Base-by-base conservation (phyloP, 2,329 filamentous ascomycete genomes). In the Aspergillus vadensis region DNA sequence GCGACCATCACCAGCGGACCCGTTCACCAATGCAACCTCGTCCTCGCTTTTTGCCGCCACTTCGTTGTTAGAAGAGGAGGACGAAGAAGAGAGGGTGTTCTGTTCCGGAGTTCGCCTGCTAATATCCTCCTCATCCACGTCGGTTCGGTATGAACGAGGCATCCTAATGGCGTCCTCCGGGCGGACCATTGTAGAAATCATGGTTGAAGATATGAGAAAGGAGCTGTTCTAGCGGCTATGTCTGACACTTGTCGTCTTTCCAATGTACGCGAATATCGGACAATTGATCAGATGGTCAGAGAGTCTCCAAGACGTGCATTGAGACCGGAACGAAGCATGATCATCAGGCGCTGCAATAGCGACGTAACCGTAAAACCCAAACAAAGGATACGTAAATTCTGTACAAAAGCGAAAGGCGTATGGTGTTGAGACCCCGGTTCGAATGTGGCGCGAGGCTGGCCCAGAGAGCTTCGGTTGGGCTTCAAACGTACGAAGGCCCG, bases 121-220 rank as follows among this genome's bases (percentile, higher is more conserved):
- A 23, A 41, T 59, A 39, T 72, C 72, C 27, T 75, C 74, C 38
- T 78, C 76, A 10, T 74, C 72, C 27, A 64, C 58, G 32, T 76
- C 74, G 36, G 61, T 66, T 56, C 67, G 70, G 63, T 72, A 72
- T 36, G 70, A 61, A 60, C 67, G 74, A 64, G 67, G 68, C 48
- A 70, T 73, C 65, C 71, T 71, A 25, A 74, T 65, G 12, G 71
- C 73, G 62, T 78, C 76, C 59, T 78, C 77, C 47, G 73, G 67
- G 56, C 74, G 75, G 58, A 66, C 64, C 74, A 78, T 78, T 49
- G 72, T 70, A 62, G 71, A 68, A 60, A 75, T 65, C 70, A 73
- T 72, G 53, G 41, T 62, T 55, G 60, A 58, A 17, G 41, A 59
- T 30, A 57, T 25, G 39, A 30, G 50, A 25, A 59, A 27, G 17